Conservation (phyloP, 768 basidiomycete genomes). For the Xerocomus potaroensis region DNA sequence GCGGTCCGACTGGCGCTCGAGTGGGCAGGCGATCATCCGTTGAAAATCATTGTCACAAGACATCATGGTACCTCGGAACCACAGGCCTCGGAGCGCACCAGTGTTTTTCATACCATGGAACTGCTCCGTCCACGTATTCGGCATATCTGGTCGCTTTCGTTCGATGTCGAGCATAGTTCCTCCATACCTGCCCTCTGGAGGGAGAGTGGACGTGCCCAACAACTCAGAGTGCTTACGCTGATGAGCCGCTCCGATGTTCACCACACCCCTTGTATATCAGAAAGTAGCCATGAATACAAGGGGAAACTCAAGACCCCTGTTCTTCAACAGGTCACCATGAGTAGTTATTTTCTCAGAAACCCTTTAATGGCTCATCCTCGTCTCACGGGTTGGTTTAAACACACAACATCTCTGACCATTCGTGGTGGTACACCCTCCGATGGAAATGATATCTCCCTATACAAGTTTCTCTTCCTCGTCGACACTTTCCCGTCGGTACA, state of each 20-base stretch:
- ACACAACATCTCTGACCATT: slow-evolving; percentile 4
- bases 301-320: slow-evolving; percentile 4
- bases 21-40: slow-evolving; percentile 1
- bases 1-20: neutral
- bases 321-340: neutral
- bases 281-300: slow-evolving; percentile 1
- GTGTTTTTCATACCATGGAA: neutral
- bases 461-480: slow-evolving; percentile 4
- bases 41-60: slow-evolving; percentile 9
- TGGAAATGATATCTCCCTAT: neutral
- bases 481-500: slow-evolving; percentile 1
- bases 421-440: neutral
- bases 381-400: slow-evolving; percentile 6
- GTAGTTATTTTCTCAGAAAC: slow-evolving; percentile 6
- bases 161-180: slow-evolving; percentile 1
- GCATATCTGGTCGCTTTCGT: slow-evolving; percentile 9
- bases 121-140: slow-evolving; percentile 3
- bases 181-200: slow-evolving; percentile 7
- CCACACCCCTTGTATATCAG: neutral
- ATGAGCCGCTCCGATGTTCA: neutral
- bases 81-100: neutral
- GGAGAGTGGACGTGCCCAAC: slow-evolving; percentile 1
- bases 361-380: slow-evolving; percentile 1
- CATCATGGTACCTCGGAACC: neutral
- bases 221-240: slow-evolving; percentile 3